Evolutionary conservation across 108 stramenopile genomes (phyloP).

Genomic region (Aurantiochytrium sp.): DNA sequence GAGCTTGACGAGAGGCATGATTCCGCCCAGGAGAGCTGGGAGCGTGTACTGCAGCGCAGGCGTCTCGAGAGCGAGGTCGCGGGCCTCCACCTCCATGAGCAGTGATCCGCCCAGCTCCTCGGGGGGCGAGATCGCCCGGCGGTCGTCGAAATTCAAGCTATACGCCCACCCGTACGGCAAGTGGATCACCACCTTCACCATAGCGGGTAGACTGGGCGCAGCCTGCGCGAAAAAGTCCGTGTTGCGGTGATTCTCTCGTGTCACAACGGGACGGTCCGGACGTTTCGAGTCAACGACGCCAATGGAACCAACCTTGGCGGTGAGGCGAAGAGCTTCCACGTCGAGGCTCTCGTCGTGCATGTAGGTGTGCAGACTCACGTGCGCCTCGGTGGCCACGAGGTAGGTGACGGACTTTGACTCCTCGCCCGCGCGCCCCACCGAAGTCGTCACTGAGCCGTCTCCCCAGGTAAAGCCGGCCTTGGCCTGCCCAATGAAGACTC

Average conservation of each 20-base stretch:
- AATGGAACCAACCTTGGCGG: neutral
- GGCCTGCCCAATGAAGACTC: neutral
- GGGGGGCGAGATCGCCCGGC: neutral
- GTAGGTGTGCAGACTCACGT: neutral
- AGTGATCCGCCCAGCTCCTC: neutral
- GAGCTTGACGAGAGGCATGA: conserved; percentile 8
- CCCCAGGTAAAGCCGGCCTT: conserved; percentile 20
- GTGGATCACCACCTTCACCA: neutral
- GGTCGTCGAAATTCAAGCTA: neutral
- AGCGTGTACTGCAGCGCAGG: conserved; percentile 18
- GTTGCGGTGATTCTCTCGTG: neutral
- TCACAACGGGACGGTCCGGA: neutral
- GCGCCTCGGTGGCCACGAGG: neutral
- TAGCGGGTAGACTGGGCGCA: neutral
- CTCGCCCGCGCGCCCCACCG: neutral
- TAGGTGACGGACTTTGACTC: neutral
- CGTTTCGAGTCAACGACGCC: neutral
- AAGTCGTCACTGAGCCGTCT: neutral
- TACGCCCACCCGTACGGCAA: conserved; percentile 14
- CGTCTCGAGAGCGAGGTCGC: neutral
- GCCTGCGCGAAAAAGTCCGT: neutral
- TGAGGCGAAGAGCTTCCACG: neutral
- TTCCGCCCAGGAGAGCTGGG: neutral
- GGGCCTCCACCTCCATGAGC: neutral
- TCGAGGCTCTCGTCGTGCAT: neutral